These are phyloP conservation scores for Phylloporus sp. DNA, from an alignment of 768 basidiomycete species.

Conservation along the genomic window DNA sequence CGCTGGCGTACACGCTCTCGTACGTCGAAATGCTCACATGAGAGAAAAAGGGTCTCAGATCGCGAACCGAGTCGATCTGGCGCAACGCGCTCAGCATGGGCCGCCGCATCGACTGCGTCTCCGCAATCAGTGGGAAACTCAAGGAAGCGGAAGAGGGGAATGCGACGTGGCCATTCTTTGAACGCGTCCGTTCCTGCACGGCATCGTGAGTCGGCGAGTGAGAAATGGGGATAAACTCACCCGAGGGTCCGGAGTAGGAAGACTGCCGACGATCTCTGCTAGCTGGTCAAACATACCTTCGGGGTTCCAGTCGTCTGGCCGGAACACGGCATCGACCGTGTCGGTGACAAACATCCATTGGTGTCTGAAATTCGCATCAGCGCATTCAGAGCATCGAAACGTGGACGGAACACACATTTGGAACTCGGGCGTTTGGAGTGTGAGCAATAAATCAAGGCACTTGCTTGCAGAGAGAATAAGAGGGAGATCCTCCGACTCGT, in stretches of 20 bases:
- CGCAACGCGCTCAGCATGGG: conserved; percentile 66
- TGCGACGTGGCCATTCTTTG: conserved; percentile 18
- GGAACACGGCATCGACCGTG: conserved; percentile 91
- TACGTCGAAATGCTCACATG: conserved; percentile 84
- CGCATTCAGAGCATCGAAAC: background rate
- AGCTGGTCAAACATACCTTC: conserved; percentile 89
- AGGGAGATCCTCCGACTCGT: conserved; percentile 80
- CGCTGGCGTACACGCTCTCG: conserved; percentile 83
- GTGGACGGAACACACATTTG: conserved; percentile 70
- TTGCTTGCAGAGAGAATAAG: conserved; percentile 88
- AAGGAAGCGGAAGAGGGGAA: conserved; percentile 23
- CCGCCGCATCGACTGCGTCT: conserved; percentile 54
- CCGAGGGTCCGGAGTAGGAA: conserved; percentile 44
- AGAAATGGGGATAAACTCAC: conserved; percentile 8
- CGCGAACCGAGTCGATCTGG: conserved; percentile 78
- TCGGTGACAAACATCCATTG: conserved; percentile 99
- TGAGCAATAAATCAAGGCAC: conserved; percentile 87
- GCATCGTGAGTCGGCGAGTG: background rate
- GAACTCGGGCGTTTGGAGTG: conserved; percentile 94
- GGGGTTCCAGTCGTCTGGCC: conserved; percentile 76
- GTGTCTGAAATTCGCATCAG: conserved; percentile 49
- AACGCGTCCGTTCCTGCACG: conserved; percentile 25
- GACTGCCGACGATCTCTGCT: conserved; percentile 71
- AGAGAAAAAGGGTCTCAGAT: conserved; percentile 88
- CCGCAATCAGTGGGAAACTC: conserved; percentile 27